These are phyloP conservation scores for Microcera coccophila DNA, from an alignment of 2,329 filamentous ascomycete species.

Conservation along the genomic window DNA sequence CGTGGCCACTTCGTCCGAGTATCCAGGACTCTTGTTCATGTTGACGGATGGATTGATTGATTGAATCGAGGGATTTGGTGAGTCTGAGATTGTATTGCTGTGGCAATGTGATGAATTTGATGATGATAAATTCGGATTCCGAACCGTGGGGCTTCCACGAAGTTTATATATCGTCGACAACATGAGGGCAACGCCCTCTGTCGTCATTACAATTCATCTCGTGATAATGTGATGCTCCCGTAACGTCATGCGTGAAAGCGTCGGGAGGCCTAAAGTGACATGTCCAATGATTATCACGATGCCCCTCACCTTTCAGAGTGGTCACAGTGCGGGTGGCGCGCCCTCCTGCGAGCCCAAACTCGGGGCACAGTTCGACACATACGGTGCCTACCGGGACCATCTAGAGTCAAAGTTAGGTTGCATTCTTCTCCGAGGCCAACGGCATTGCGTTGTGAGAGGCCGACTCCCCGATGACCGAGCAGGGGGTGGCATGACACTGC, in stretches of 20 bases:
- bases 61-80: neutral
- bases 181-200: neutral
- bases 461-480: neutral
- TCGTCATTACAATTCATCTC: constrained; percentile 18
- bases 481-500: neutral
- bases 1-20: constrained; percentile 30
- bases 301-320: constrained; percentile 24
- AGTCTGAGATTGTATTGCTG: neutral
- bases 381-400: neutral
- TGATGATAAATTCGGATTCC: neutral
- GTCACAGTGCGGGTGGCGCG: constrained; percentile 19
- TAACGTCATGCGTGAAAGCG: constrained; percentile 23
- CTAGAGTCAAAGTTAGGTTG: neutral
- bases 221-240: constrained; percentile 20
- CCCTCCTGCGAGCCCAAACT: neutral
- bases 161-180: constrained; percentile 17
- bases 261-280: constrained; percentile 16
- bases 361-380: neutral
- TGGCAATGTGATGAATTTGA: neutral
- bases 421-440: neutral
- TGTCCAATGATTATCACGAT: constrained; percentile 12
- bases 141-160: neutral
- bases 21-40: constrained; percentile 17
- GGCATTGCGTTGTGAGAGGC: neutral
- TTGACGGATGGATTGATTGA: constrained; percentile 12